phyloP scores from a whole-genome alignment of 2,329 filamentous ascomycete genomes.

The Cladophialophora exuberans region DNA sequence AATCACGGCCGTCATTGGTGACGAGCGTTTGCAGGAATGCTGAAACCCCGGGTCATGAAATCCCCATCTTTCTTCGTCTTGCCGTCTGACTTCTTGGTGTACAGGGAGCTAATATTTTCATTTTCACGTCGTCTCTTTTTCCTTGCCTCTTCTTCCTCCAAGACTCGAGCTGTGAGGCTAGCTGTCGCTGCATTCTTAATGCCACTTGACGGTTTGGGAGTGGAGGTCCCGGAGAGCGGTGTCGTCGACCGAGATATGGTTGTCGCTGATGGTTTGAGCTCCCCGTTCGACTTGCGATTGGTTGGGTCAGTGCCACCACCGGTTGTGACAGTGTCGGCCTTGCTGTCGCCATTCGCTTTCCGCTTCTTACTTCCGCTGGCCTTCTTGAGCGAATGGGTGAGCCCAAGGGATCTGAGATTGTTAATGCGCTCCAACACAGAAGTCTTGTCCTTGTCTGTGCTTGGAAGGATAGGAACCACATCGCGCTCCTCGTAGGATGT shows the following conservation, averaged over 20 bases:
- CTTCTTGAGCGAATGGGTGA: constrained; percentile 90
- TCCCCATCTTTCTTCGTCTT: constrained; percentile 50
- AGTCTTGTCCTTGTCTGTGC: constrained; percentile 69
- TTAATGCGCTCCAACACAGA: constrained; percentile 68
- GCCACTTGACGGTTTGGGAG: constrained; percentile 51
- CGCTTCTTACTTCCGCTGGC: constrained; percentile 68
- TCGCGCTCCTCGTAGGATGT: constrained; percentile 71
- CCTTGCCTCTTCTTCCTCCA: constrained; percentile 81
- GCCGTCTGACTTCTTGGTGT: constrained; percentile 49
- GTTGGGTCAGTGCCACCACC: not conserved
- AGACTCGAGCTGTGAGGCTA: constrained; percentile 79
- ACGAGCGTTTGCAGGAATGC: constrained; percentile 49
- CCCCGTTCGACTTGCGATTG: constrained; percentile 14
- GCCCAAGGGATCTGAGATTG: constrained; percentile 69
- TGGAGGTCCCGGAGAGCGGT: constrained; percentile 37
- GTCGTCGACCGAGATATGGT: constrained; percentile 14
- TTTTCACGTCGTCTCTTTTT: constrained; percentile 76
- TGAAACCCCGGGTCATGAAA: constrained; percentile 64
- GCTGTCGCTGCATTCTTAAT: constrained; percentile 92
- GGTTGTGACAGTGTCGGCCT: not conserved
- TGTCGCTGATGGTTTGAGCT: constrained; percentile 9
- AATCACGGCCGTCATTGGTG: constrained; percentile 24
- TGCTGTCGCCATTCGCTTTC: constrained; percentile 65
- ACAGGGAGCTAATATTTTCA: constrained; percentile 60
- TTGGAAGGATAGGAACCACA: constrained; percentile 79